Evolutionary conservation across 192 early-diverging fungal species (phyloP), one percentile per base, ranked within the genome.

Genomic region (Jimgerdemannia flammicorona): DNA sequence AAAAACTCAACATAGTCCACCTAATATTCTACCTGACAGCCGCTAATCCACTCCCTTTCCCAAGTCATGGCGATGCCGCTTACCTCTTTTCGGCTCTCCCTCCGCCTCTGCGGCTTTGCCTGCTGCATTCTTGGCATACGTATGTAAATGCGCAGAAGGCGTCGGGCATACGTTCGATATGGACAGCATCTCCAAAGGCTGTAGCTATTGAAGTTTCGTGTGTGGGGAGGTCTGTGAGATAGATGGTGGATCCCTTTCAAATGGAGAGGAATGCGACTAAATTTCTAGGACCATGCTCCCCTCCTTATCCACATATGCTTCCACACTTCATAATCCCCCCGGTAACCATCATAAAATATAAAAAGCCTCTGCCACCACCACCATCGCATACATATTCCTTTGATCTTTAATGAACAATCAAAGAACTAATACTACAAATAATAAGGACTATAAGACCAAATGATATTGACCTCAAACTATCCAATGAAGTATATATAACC

Each of bases 151-250:
- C 84, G 7, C 42, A 81, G 42, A 69, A 89, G 0, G 74, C 83
- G 18, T 79, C 74, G 17, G 86, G 77, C 65, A 86, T 76, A 11
- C 87, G 79, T 74, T 93, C 91, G 3, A 91, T 79, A 14, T 89
- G 80, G 3, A 88, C 81, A 42, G 73, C 73, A 19, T 91, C 90
- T 40, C 82, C 79, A 39, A 66, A 66, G 3, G 72, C 69, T 20
- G 67, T 69, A 11, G 71, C n/a, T 63, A 43, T 74, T 80, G 43
- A 66, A 4, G 66, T 67, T 3, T 3, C n/a, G 8, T 10, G 49
- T 59, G 14, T 59, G 49, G 29, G 29, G 29, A 29, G 29, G 1
- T 29, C 29, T 29, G 29, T 29, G 29, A 29, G 49, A 14, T 14
- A 59, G 49, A 59, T 29, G 29, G 29, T 29, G 29, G 29, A 29